Percentiles rank a stretch among this genome's conserved stretches.
phyloP scores from a whole-genome alignment of 805 yeast genomes.

The Ogataea henricii region DNA sequence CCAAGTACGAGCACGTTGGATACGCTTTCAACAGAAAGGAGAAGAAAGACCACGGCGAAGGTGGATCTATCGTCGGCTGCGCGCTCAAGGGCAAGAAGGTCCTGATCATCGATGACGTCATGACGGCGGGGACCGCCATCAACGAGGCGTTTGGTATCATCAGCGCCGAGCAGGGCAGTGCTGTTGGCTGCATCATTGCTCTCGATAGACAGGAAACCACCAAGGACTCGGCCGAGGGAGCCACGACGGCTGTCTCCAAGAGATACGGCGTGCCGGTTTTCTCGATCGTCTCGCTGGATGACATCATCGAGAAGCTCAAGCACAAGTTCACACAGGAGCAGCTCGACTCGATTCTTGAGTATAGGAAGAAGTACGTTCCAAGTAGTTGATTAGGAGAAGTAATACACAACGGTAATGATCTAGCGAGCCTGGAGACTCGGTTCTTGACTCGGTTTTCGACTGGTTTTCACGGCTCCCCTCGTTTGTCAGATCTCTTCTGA shows the following conservation, averaged over 20 bases:
- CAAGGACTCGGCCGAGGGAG: conserved; percentile 63
- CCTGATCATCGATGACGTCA: conserved; percentile 92
- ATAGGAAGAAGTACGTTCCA: conserved; percentile 55
- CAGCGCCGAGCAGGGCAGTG: conserved; percentile 62
- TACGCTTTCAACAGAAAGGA: conserved; percentile 97
- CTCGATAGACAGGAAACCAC: conserved; percentile 95
- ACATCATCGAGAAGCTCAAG: conserved; percentile 64
- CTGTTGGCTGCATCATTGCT: conserved; percentile 86
- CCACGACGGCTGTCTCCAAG: conserved; percentile 77
- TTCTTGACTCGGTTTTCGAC: no score
- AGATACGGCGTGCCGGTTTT: conserved; percentile 80
- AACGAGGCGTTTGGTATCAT: conserved; percentile 90
- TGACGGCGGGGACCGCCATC: conserved; percentile 98
- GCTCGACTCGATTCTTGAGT: conserved; percentile 56
- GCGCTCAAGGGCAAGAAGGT: conserved; percentile 69
- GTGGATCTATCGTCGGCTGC: conserved; percentile 91
- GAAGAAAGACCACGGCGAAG: conserved; percentile 97
- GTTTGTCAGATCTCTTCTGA: no score
- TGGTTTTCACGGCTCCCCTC: no score
- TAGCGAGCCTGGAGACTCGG: no score
- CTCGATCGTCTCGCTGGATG: conserved; percentile 73
- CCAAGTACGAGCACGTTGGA: conserved; percentile 68
- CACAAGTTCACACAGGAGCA: conserved; percentile 59
- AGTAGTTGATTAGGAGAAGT: conserved; percentile 6
- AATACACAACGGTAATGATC: not conserved